Percentiles rank a stretch among this genome's conserved stretches.
These are phyloP conservation scores for Furculomyces boomerangus DNA, from an alignment of 371 early-diverging fungal genomes.

Conservation along the genomic window DNA sequence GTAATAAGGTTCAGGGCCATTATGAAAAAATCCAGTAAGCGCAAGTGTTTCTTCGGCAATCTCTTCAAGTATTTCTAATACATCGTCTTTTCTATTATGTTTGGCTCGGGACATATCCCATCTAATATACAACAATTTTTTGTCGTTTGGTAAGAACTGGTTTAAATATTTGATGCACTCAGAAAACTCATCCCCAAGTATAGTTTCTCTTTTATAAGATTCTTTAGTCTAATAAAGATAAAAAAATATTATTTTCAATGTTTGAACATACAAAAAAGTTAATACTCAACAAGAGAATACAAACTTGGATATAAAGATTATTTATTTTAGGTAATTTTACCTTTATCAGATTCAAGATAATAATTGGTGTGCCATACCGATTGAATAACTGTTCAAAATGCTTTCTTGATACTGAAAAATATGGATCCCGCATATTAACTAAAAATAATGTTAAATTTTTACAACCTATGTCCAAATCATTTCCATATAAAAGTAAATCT, in stretches of 20 bases:
- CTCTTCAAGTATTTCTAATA: slow-evolving; percentile 71
- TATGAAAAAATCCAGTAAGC: slow-evolving; percentile 81
- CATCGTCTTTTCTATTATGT: slow-evolving; percentile 78
- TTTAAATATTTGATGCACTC: slow-evolving; percentile 69
- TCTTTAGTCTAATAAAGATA: slow-evolving; percentile 45
- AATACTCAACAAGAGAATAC: not conserved
- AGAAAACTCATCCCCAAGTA: slow-evolving; percentile 66
- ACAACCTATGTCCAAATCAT: not conserved
- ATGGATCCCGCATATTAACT: slow-evolving; percentile 77
- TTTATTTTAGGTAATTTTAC: too few relatives aligned
- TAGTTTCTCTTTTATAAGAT: slow-evolving; percentile 68
- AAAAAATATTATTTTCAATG: not conserved
- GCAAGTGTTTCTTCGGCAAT: slow-evolving; percentile 70
- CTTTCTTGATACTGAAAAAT: slow-evolving; percentile 68
- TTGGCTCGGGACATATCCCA: slow-evolving; percentile 97
- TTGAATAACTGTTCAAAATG: slow-evolving; percentile 83
- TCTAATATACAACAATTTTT: slow-evolving; percentile 63
- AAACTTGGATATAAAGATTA: not conserved
- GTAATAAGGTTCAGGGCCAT: slow-evolving; percentile 51
- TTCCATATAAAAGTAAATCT: not conserved
- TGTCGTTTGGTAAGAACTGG: slow-evolving; percentile 64
- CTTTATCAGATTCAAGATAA: slow-evolving; percentile 86
- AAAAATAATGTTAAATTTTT: not conserved
- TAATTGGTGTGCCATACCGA: slow-evolving; percentile 75
- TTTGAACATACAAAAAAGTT: too few relatives aligned